Evolutionary conservation across 2,329 filamentous ascomycete species (phyloP), one percentile per base, ranked within the genome.

Genomic region (Balansia obtecta): DNA sequence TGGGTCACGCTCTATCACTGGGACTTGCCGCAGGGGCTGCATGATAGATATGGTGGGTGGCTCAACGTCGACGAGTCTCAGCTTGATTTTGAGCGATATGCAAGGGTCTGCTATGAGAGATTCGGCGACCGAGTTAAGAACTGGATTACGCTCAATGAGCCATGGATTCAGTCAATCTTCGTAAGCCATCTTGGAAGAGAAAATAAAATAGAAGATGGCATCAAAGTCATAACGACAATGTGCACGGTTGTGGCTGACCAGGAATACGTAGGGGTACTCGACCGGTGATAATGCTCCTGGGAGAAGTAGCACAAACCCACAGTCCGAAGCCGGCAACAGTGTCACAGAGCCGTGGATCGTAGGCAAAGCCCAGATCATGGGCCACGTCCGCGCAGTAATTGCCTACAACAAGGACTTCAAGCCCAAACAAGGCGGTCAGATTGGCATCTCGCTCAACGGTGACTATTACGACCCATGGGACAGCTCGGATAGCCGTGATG

Each of bases 1-100:
- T 72, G 82, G 61, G 68, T 82, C 39, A 85, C 82, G 0, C 67
- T 85, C 1, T 83, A 77, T 58, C 82, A 85, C 60, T 84, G 80
- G 80, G 80, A 85, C 13, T 53, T 66, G 0, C 67, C 67, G 0
- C 65, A 66, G 13, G 60, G 46, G 0, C 59, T 70, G 0, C 59
- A 69, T 33, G 63, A 68, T 20, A 57, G 65, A 0, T 69, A 70
- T 6, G 63, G 66, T 0, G 67, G 65, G 0, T 63, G 61, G 57
- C 40, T 69, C 5, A 56, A 68, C 37, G 60, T 60, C 6, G 55
- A 59, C 2, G 57, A 67, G 46, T 61, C 61, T 0, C 57, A 62
- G 13, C 55, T 55, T 6, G 67, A 69, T 50, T 68, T 69, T 49
- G 64, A 65, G 52, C 51, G 59, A 2, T 70, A 67, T 48, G 65